Percentiles rank a stretch among this genome's conserved stretches.
Conservation (phyloP, 2,329 filamentous ascomycete genomes). For the Pseudogymnoascus verrucosus region DNA sequence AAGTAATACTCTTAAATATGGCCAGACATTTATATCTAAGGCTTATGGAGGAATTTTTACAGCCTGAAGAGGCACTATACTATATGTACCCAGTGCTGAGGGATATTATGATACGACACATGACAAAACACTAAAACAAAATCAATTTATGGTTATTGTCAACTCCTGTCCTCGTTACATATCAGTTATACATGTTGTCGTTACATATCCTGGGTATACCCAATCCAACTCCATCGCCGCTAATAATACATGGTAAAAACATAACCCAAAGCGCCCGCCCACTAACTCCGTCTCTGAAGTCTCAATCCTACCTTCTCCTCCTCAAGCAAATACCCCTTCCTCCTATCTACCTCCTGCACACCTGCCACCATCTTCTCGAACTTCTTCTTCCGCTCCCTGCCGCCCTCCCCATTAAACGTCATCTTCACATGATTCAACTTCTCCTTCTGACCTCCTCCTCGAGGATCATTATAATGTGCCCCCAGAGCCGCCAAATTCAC, state of each 20-base stretch:
- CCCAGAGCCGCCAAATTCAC: slow-evolving; percentile 9
- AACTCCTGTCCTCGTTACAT: background rate
- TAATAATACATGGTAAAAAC: background rate
- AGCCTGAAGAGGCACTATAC: too few species aligned
- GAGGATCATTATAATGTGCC: background rate
- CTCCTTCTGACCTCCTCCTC: background rate
- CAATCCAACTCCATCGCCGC: background rate
- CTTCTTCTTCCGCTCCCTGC: background rate
- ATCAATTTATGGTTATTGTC: background rate
- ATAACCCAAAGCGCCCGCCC: background rate
- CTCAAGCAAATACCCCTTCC: background rate
- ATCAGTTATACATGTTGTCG: background rate
- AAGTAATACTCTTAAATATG: too few species aligned
- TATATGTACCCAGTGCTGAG: too few species aligned
- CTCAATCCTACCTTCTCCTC: background rate
- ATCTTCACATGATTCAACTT: slow-evolving; percentile 9
- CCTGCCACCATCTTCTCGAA: background rate
- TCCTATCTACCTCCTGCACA: background rate
- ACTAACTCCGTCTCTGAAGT: background rate
- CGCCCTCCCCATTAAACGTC: background rate
- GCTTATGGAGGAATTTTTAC: too few species aligned
- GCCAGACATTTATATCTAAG: too few species aligned
- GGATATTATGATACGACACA: too few species aligned
- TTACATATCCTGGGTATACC: slow-evolving; percentile 3
- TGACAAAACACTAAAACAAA: background rate